Conservation (phyloP, 2,329 filamentous ascomycete genomes). For the Torrubiellomyces zombiae region DNA sequence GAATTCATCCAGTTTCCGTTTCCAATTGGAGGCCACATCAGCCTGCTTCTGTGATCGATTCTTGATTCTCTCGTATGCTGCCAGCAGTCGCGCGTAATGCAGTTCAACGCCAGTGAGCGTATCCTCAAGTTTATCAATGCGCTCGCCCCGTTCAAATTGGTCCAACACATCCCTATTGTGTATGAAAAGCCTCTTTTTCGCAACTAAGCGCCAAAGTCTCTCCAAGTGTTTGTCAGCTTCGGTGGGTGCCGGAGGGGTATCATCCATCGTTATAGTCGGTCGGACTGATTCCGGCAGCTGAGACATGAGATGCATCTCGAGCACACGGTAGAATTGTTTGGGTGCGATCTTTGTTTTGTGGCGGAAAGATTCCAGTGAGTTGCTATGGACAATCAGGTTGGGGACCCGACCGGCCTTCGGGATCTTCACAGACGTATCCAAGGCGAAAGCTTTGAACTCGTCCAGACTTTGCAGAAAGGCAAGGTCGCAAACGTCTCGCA, state of each 20-base stretch:
- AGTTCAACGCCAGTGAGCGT: constrained; percentile 51
- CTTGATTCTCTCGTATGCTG: constrained; percentile 22
- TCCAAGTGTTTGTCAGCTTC: constrained; percentile 45
- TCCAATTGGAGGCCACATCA: constrained; percentile 16
- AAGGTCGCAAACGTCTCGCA: constrained; percentile 62
- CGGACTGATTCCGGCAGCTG: constrained; percentile 39
- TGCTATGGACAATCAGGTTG: constrained; percentile 38
- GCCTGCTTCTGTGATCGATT: constrained; percentile 10
- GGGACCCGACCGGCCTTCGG: constrained; percentile 30
- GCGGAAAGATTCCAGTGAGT: constrained; percentile 39
- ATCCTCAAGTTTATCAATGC: constrained; percentile 55
- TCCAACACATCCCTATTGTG: constrained; percentile 57
- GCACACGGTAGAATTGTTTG: constrained; percentile 57
- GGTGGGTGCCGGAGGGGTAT: constrained; percentile 25
- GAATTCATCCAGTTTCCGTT: constrained; percentile 27
- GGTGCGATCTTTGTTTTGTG: constrained; percentile 52
- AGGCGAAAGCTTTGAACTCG: constrained; percentile 36
- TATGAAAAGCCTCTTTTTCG: constrained; percentile 62
- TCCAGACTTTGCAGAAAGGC: constrained; percentile 42
- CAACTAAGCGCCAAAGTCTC: constrained; percentile 54
- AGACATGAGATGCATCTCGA: constrained; percentile 61
- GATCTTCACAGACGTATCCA: constrained; percentile 35
- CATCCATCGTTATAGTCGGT: constrained; percentile 28
- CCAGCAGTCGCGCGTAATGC: constrained; percentile 54
- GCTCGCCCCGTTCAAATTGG: constrained; percentile 51